phyloP scores from a whole-genome alignment of 345 rosid genomes.

The Ricinus communis region DNA sequence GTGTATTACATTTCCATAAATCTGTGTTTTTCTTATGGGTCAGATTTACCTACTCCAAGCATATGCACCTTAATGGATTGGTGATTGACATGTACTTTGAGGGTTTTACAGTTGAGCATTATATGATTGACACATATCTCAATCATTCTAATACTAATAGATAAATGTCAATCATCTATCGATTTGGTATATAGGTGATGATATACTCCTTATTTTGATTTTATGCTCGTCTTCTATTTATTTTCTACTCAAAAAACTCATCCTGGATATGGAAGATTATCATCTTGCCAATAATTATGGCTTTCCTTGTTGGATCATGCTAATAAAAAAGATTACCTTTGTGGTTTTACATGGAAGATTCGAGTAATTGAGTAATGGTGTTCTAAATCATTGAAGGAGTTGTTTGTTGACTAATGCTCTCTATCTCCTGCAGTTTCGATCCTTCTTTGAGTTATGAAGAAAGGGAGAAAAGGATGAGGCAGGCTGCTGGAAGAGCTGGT shows the following conservation, averaged over 20 bases:
- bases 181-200: too few relatives aligned
- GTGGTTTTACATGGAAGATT: not conserved
- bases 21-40: not conserved
- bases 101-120: too few relatives aligned
- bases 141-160: too few relatives aligned
- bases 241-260: not conserved
- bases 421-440: conserved; percentile 44
- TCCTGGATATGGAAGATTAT: not conserved
- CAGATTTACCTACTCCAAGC: too few relatives aligned
- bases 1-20: too few relatives aligned
- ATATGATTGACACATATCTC: too few relatives aligned
- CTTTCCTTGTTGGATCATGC: not conserved
- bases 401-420: not conserved
- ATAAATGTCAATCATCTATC: too few relatives aligned
- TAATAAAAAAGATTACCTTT: not conserved
- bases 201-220: too few relatives aligned
- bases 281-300: not conserved
- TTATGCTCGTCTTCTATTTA: not conserved
- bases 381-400: not conserved
- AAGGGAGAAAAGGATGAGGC: conserved; percentile 51
- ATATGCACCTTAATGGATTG: too few relatives aligned
- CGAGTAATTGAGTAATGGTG: not conserved
- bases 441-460: conserved; percentile 58
- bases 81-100: too few relatives aligned
- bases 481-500: conserved; percentile 53